phyloP scores from a whole-genome alignment of 306 rosid genomes.

The Canavalia ensiformis region DNA sequence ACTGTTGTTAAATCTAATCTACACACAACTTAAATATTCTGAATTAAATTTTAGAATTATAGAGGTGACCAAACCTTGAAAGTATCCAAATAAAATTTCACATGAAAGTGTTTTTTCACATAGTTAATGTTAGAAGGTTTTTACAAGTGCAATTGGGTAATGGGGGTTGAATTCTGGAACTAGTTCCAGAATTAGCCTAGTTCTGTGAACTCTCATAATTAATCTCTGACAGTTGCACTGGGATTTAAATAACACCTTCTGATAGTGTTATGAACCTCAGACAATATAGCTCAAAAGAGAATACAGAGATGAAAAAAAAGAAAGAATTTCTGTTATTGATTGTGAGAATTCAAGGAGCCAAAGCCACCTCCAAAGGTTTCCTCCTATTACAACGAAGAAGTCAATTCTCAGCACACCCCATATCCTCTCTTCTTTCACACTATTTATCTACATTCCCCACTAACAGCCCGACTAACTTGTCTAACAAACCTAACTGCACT shows the following conservation, averaged over 20 bases:
- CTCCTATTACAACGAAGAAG: too few species aligned
- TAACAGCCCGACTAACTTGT: too few species aligned
- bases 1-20: background rate
- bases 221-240: background rate
- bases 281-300: too few species aligned
- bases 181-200: background rate
- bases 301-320: too few species aligned
- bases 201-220: background rate
- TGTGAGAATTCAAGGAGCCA: too few species aligned
- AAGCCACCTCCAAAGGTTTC: too few species aligned
- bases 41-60: background rate
- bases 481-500: too few species aligned
- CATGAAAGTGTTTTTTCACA: background rate
- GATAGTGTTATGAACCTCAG: too few species aligned
- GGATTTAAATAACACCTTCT: slow-evolving; percentile 23
- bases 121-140: background rate
- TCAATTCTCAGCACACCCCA: too few species aligned
- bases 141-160: background rate
- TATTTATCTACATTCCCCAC: too few species aligned
- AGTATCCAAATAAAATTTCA: slow-evolving; percentile 1
- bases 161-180: background rate
- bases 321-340: too few species aligned
- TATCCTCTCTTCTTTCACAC: too few species aligned
- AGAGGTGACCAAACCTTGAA: slow-evolving; percentile 18
- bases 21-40: background rate